These are phyloP conservation scores for Saccharomycopsis capsularis DNA, from an alignment of 805 yeast genomes.

Conservation along the genomic window DNA sequence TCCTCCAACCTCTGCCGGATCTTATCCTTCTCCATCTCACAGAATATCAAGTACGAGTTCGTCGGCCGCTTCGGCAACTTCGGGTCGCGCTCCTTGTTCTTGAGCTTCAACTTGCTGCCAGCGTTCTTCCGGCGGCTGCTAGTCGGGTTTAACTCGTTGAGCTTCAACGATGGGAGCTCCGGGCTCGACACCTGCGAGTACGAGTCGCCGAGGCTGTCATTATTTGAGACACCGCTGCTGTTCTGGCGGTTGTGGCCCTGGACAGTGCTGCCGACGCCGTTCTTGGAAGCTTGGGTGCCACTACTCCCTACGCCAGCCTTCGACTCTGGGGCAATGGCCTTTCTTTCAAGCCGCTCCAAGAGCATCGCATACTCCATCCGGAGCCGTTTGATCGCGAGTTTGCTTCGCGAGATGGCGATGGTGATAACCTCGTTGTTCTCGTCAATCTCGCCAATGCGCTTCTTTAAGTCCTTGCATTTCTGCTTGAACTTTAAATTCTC, in stretches of 20 bases:
- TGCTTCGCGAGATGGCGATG: conserved; percentile 69
- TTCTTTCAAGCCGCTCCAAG: conserved; percentile 67
- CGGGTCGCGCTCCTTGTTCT: conserved; percentile 62
- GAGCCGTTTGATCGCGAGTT: conserved; percentile 66
- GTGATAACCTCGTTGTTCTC: conserved; percentile 70
- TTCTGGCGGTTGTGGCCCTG: background rate
- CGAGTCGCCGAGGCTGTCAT: background rate
- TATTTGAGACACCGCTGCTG: background rate
- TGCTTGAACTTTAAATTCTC: conserved; percentile 37
- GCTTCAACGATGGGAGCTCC: conserved; percentile 22
- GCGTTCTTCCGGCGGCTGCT: conserved; percentile 18
- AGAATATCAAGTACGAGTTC: conserved; percentile 80
- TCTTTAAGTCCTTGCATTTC: conserved; percentile 66
- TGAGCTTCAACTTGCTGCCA: conserved; percentile 25
- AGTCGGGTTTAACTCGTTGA: conserved; percentile 1
- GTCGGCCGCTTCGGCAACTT: conserved; percentile 83
- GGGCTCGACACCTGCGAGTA: conserved; percentile 26
- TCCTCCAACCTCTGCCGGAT: conserved; percentile 52
- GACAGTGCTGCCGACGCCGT: background rate
- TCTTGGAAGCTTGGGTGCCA: no score
- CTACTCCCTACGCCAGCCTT: no score
- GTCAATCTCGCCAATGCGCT: conserved; percentile 64
- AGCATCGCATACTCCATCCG: conserved; percentile 78
- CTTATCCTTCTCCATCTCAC: conserved; percentile 77
- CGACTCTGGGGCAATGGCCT: conserved; percentile 6